Evolutionary conservation across 108 stramenopile species (phyloP).

Genomic region (Discostella pseudostelligera): DNA sequence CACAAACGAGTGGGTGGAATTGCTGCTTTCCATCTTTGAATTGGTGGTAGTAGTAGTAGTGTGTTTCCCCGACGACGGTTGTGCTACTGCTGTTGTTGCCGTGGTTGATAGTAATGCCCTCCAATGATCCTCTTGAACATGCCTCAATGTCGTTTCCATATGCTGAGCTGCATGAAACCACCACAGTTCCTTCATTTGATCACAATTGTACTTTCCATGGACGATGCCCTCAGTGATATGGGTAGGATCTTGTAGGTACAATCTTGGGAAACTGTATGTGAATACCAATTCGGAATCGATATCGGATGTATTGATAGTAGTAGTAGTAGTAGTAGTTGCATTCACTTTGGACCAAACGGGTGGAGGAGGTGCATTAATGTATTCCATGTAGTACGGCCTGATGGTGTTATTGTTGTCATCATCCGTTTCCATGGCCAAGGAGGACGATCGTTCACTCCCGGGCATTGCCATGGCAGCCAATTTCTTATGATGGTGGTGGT

Average conservation of each 20-base stretch:
- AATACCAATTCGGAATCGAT: slow-evolving; percentile 23
- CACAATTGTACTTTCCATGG: not conserved
- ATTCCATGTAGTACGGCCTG: not conserved
- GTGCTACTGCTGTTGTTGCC: not conserved
- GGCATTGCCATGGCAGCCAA: not conserved
- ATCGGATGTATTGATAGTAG: not conserved
- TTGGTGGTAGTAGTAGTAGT: not conserved
- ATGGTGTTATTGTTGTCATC: not conserved
- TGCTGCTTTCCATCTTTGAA: not conserved
- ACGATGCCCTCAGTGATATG: not conserved
- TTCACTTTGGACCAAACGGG: slow-evolving; percentile 15
- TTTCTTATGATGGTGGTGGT: not conserved
- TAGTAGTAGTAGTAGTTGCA: not conserved
- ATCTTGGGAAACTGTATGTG: slow-evolving; percentile 30
- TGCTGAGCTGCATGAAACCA: slow-evolving; percentile 23
- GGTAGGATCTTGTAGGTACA: slow-evolving; percentile 27
- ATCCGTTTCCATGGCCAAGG: not conserved
- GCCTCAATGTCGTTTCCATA: slow-evolving; percentile 27
- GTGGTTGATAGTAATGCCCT: not conserved
- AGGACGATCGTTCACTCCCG: not conserved
- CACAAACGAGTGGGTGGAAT: not conserved
- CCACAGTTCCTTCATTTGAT: slow-evolving; percentile 6
- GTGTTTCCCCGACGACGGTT: not conserved
- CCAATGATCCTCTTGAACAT: slow-evolving; percentile 22
- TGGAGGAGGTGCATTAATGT: slow-evolving; percentile 1